These are phyloP conservation scores for Corymbia citriodora DNA, from an alignment of 441 rosid species.

Conservation along the genomic window DNA sequence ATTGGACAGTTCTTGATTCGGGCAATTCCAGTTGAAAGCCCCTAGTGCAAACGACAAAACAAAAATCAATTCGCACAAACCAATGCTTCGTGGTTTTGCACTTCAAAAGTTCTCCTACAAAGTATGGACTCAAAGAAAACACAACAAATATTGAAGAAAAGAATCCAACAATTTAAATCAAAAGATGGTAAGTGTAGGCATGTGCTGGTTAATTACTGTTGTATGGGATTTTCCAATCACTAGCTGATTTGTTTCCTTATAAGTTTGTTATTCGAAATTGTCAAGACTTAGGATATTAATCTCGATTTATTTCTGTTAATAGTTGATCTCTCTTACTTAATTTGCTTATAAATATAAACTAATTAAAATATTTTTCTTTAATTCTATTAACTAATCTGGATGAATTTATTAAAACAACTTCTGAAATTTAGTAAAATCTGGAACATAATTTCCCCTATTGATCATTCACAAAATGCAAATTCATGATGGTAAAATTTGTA, in stretches of 20 bases:
- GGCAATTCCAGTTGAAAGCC: too few species aligned
- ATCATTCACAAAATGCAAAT: too few species aligned
- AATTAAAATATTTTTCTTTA: neutral
- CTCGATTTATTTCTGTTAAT: too few species aligned
- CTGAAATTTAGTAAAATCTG: too few species aligned
- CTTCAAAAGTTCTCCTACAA: neutral
- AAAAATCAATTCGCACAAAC: rapidly evolving
- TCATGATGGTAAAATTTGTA: too few species aligned
- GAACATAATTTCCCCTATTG: too few species aligned
- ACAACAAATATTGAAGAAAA: neutral
- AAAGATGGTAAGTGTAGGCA: rapidly evolving
- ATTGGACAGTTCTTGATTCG: too few species aligned
- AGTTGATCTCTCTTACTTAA: too few species aligned
- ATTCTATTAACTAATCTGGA: too few species aligned
- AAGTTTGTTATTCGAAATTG: neutral
- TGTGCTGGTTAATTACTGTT: rapidly evolving
- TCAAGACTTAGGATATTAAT: neutral
- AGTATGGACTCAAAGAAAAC: neutral
- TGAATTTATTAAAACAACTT: too few species aligned
- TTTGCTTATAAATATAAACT: neutral
- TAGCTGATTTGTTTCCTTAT: neutral
- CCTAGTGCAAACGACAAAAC: neutral
- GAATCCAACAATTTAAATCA: neutral
- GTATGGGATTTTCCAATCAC: rapidly evolving
- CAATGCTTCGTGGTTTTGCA: neutral